A percentile compares a stretch with the other conserved stretches of the same genome.
phyloP scores from a whole-genome alignment of 306 rosid species.

The Ormosia semicastrata region DNA sequence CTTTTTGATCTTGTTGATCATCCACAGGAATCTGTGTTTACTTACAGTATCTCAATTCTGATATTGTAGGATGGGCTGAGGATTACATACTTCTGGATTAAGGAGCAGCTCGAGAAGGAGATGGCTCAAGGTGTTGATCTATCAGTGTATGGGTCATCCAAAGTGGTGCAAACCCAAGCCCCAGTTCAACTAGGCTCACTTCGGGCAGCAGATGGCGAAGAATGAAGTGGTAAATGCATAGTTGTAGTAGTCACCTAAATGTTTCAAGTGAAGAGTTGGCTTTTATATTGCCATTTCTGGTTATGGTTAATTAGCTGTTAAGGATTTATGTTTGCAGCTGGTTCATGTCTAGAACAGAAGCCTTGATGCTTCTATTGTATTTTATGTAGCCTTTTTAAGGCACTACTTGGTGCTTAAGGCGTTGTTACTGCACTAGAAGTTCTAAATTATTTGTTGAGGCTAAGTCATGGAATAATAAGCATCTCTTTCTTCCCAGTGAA shows the following conservation, averaged over 20 bases:
- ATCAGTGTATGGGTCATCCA: constrained; percentile 77
- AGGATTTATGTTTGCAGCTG: constrained; percentile 4
- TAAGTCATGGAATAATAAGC: not conserved
- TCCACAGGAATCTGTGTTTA: not conserved
- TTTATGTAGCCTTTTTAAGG: constrained; percentile 1
- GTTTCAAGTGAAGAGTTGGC: constrained; percentile 15
- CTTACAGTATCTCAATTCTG: constrained; percentile 24
- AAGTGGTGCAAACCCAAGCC: constrained; percentile 96
- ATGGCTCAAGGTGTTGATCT: constrained; percentile 65
- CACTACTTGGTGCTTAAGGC: constrained; percentile 7
- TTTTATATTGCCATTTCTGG: not conserved
- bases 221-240: constrained; percentile 38
- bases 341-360: constrained; percentile 6
- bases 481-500: not conserved
- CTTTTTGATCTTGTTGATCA: constrained; percentile 1
- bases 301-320: constrained; percentile 14
- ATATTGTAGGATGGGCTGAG: constrained; percentile 82
- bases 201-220: constrained; percentile 91
- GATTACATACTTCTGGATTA: constrained; percentile 91
- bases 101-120: constrained; percentile 97
- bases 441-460: not conserved
- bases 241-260: not conserved
- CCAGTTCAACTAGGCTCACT: constrained; percentile 96
- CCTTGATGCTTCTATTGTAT: constrained; percentile 17
- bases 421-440: constrained; percentile 3